Evolutionary conservation across 352 stramenopile species (phyloP), one percentile per base, ranked within the genome.

Genomic region (Phytophthora sp.): DNA sequence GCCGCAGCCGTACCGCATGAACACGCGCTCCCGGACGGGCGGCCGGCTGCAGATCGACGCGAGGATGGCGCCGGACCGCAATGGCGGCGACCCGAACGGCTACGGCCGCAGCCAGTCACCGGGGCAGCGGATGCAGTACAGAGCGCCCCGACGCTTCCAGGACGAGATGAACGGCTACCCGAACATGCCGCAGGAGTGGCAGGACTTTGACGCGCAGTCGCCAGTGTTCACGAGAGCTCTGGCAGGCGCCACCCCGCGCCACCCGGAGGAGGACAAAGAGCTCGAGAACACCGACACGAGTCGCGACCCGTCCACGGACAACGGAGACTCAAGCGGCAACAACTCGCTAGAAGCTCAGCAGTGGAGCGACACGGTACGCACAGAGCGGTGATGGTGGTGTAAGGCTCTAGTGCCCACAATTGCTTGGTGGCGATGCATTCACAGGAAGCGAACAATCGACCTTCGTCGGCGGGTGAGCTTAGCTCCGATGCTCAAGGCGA

Each of bases 341-440:
- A 62, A 44, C 26, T 71, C 54, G 11, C 21, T 48, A 2, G 54
- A 60, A 23, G n/a, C 39, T 12, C 48, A 64, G 31, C 44, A 62
- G 15, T 63, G 43, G 54, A 65, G 37, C n/a, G 57, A 69, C 7
- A 32, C 45, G 23, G 58, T 67, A 18, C 26, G 51, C 34, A 28
- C 4, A 18, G 30, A 9, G 26, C 2, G 5, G 7, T 12, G 5
- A 15, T 39, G 17, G 39, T 0, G 7, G n/a, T 26, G 5, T 50
- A 6, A 6, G 6, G 28, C 6, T 6, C 28, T 11, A 41, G 34
- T 8, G 34, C 34, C 20, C 15, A 41, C 15, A n/a, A 2, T 17
- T 41, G 34, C 15, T 41, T 41, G 15, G 17, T 41, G n/a, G 23
- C 30, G 17, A 4, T 53, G 28, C 43, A 38, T 39, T 4, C n/a